A percentile compares a stretch with the other conserved stretches of the same genome.
These are phyloP conservation scores for Hericium coralloides DNA, from an alignment of 768 basidiomycete genomes.

Conservation along the genomic window DNA sequence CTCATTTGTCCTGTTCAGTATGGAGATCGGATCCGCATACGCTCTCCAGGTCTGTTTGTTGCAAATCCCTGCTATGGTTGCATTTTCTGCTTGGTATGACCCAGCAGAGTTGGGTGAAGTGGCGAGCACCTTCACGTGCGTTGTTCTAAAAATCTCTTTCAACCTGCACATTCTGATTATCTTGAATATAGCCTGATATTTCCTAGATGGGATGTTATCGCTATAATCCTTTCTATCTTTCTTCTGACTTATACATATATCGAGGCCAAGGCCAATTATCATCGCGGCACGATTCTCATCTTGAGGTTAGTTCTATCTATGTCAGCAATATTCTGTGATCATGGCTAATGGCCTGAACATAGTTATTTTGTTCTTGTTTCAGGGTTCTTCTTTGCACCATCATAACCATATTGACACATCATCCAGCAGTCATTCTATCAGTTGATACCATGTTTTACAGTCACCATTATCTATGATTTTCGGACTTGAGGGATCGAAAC, in stretches of 20 bases:
- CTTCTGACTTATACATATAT: slow-evolving; percentile 98
- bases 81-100: slow-evolving; percentile 93
- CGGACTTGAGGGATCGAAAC: no score
- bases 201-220: slow-evolving; percentile 96
- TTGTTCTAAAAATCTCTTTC: slow-evolving; percentile 9
- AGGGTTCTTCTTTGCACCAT: slow-evolving; percentile 89
- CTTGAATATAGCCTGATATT: slow-evolving; percentile 69
- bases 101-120: slow-evolving; percentile 79
- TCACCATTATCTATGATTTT: no score
- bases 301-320: slow-evolving; percentile 48
- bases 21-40: slow-evolving; percentile 99
- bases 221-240: slow-evolving; percentile 93
- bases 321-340: background rate
- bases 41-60: slow-evolving; percentile 96
- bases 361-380: slow-evolving; percentile 88
- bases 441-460: no score
- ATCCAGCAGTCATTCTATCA: no score
- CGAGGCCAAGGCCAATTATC: slow-evolving; percentile 98
- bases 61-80: slow-evolving; percentile 98
- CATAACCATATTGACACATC: no score
- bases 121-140: slow-evolving; percentile 90
- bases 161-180: background rate
- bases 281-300: slow-evolving; percentile 91
- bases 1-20: slow-evolving; percentile 39
- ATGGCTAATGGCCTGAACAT: background rate